phyloP scores from a whole-genome alignment of 352 stramenopile species.

The Aphanomyces invadans region DNA sequence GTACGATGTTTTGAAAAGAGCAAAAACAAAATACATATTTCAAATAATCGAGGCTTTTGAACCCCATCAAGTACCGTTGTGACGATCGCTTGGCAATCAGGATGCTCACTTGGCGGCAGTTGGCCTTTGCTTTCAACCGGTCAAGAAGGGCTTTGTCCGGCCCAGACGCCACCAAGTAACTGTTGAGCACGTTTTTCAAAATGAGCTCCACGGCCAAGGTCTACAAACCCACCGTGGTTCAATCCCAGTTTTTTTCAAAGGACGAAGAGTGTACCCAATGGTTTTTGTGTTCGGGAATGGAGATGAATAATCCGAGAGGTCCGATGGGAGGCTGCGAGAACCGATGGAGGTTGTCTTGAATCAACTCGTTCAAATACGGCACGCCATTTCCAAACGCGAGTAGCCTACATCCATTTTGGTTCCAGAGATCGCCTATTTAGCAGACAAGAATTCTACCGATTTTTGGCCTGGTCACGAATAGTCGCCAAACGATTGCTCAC shows the following conservation, averaged over 20 bases:
- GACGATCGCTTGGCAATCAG: conserved; percentile 61
- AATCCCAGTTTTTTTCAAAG: too few relatives aligned
- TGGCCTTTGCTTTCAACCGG: conserved; percentile 55
- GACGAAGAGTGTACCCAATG: conserved; percentile 37
- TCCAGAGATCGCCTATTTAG: not conserved
- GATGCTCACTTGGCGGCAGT: conserved; percentile 63
- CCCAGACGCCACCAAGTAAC: conserved; percentile 69
- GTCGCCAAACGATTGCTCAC: conserved; percentile 40
- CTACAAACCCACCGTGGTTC: not conserved
- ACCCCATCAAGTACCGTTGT: conserved; percentile 45
- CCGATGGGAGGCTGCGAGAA: conserved; percentile 65
- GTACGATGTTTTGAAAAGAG: too few relatives aligned
- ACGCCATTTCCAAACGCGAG: conserved; percentile 61
- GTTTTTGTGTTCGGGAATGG: conserved; percentile 58
- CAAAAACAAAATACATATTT: too few relatives aligned
- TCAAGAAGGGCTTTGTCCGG: conserved; percentile 70
- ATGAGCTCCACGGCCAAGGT: conserved; percentile 64
- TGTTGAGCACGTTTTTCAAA: conserved; percentile 62
- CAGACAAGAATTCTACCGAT: conserved; percentile 22
- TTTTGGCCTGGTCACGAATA: conserved; percentile 44
- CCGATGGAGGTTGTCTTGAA: conserved; percentile 54
- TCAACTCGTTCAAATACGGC: conserved; percentile 62
- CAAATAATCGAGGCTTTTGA: too few relatives aligned
- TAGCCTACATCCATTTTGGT: conserved; percentile 27
- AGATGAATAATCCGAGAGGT: conserved; percentile 60